Conservation (phyloP, 139 green algal genomes). For the Closterium sp. region DNA sequence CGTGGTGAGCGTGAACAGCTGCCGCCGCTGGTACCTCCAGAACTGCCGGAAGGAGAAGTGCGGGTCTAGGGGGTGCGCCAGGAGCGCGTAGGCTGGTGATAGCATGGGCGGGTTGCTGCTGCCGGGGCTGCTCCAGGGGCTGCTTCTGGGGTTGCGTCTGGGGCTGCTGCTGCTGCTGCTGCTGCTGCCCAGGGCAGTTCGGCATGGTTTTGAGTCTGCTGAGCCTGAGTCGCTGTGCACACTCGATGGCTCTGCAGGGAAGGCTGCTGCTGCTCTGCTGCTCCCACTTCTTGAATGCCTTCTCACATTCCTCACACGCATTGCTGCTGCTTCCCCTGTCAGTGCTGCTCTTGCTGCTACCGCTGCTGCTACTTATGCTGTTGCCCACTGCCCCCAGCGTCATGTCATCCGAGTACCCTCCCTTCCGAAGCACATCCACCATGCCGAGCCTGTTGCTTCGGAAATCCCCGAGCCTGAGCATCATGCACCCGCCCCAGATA, state of each 20-base stretch:
- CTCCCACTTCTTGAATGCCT: too few species aligned
- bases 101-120: not conserved
- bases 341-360: not conserved
- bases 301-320: too few species aligned
- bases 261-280: not conserved
- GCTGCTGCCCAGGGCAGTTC: too few species aligned
- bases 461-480: not conserved
- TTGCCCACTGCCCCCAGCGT: not conserved
- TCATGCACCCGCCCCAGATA: conserved; percentile 3
- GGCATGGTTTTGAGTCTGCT: not conserved
- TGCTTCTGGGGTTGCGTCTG: too few species aligned
- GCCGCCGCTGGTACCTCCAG: not conserved
- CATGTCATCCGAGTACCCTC: not conserved
- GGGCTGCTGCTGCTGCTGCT: too few species aligned
- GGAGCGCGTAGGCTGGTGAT: not conserved
- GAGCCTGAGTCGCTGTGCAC: not conserved
- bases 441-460: not conserved
- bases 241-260: not conserved
- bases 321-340: not conserved
- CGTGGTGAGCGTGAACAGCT: not conserved
- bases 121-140: too few species aligned
- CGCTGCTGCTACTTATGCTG: not conserved
- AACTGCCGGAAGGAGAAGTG: not conserved
- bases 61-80: not conserved
- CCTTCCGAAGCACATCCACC: conserved; percentile 3